Evolutionary conservation across 768 basidiomycete genomes (phyloP).

Genomic region (Wakefieldia striispora): DNA sequence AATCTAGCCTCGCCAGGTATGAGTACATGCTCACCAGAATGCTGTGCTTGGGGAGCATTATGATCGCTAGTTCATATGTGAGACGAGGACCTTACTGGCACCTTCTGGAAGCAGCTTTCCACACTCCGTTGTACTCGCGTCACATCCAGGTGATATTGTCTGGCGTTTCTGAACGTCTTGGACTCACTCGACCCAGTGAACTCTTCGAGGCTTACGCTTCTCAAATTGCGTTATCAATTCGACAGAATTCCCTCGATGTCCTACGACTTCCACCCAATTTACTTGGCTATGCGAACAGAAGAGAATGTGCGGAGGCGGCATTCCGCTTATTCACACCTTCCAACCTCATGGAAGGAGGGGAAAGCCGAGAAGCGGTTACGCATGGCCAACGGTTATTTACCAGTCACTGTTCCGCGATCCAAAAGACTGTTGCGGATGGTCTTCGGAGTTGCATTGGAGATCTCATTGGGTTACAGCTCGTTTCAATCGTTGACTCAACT

Average conservation of each 20-base stretch:
- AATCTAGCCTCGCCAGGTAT: constrained; percentile 43
- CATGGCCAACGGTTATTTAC: constrained; percentile 49
- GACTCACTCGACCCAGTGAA: constrained; percentile 53
- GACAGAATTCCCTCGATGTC: constrained; percentile 47
- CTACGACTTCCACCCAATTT: constrained; percentile 65
- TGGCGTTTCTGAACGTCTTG: constrained; percentile 65
- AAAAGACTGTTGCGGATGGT: constrained; percentile 49
- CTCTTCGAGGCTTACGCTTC: constrained; percentile 80
- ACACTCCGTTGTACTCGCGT: constrained; percentile 27
- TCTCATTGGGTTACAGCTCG: constrained; percentile 61
- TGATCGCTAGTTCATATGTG: constrained; percentile 73
- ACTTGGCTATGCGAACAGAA: constrained; percentile 71
- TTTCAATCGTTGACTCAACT: constrained; percentile 42
- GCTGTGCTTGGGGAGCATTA: constrained; percentile 70
- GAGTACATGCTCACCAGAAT: constrained; percentile 76
- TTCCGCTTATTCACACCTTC: constrained; percentile 68
- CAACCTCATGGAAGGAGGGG: constrained; percentile 50
- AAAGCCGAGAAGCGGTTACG: constrained; percentile 22
- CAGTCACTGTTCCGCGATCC: constrained; percentile 60
- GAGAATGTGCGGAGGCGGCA: constrained; percentile 63
- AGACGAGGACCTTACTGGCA: constrained; percentile 88
- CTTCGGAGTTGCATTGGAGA: constrained; percentile 65
- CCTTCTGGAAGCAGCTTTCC: constrained; percentile 64
- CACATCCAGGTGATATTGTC: constrained; percentile 51
- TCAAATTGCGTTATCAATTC: constrained; percentile 70